Percentiles rank a stretch among this genome's conserved stretches.
These are phyloP conservation scores for Ambrosiella beaveri DNA, from an alignment of 2,329 filamentous ascomycete genomes.

Conservation along the genomic window DNA sequence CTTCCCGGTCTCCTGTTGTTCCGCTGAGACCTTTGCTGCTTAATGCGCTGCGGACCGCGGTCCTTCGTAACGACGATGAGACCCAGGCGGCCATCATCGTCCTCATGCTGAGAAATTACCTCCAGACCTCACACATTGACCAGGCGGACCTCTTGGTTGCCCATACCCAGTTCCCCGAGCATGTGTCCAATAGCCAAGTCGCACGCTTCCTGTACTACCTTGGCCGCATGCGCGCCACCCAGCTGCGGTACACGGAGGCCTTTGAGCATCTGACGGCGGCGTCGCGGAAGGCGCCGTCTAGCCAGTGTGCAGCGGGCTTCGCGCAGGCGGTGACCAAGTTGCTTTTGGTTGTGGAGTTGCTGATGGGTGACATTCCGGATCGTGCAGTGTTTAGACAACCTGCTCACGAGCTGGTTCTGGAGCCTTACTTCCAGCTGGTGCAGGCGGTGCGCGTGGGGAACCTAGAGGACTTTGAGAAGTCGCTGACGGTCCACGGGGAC, in stretches of 20 bases:
- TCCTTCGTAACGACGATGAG: constrained; percentile 88
- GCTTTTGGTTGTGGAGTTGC: constrained; percentile 83
- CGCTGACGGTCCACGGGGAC: constrained; percentile 63
- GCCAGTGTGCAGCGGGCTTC: constrained; percentile 77
- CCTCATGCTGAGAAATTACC: constrained; percentile 84
- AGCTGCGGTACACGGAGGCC: constrained; percentile 90
- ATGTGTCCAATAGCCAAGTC: constrained; percentile 94
- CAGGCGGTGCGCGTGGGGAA: constrained; percentile 95
- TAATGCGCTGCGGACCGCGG: constrained; percentile 80
- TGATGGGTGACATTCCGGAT: constrained; percentile 98
- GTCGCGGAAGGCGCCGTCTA: constrained; percentile 86
- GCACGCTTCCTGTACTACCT: constrained; percentile 95
- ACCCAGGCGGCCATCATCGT: constrained; percentile 96
- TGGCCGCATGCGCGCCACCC: constrained; percentile 87
- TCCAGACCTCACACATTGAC: constrained; percentile 87
- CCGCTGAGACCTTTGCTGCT: constrained; percentile 73
- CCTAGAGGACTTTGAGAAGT: constrained; percentile 77
- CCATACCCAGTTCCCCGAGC: constrained; percentile 86
- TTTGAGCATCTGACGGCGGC: constrained; percentile 87
- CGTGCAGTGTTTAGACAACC: constrained; percentile 85
- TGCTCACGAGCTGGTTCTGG: constrained; percentile 67
- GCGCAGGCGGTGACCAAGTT: constrained; percentile 93
- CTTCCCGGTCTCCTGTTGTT: constrained; percentile 72
- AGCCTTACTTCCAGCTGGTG: constrained; percentile 86
- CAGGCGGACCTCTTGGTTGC: constrained; percentile 92